Percentiles rank a stretch among this genome's conserved stretches.
phyloP scores from a whole-genome alignment of 2,329 filamentous ascomycete genomes.

The Penicillium sp. region DNA sequence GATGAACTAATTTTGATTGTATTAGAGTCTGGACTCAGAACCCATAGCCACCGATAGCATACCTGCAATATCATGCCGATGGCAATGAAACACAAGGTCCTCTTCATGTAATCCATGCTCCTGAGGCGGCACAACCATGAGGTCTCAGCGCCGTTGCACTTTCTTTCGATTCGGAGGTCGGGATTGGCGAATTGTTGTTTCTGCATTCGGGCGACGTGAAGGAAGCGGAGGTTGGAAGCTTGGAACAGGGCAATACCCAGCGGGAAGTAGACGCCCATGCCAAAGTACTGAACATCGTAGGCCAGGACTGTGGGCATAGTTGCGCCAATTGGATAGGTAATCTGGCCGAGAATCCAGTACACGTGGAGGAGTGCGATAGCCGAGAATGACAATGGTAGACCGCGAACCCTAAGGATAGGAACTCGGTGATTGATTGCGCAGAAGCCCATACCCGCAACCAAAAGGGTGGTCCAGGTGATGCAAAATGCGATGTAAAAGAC shows the following conservation, averaged over 20 bases:
- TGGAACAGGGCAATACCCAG: conserved; percentile 10
- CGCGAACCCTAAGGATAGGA: neutral
- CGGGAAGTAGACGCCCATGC: neutral
- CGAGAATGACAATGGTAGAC: neutral
- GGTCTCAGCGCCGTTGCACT: neutral
- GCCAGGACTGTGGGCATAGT: neutral
- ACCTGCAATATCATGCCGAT: conserved; percentile 1
- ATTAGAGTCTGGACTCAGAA: neutral
- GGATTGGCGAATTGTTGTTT: conserved; percentile 2
- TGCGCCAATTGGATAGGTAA: neutral
- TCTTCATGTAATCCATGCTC: conserved; percentile 10
- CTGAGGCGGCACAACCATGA: neutral
- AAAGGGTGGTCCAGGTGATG: conserved; percentile 4
- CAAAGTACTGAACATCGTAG: neutral
- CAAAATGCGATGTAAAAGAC: conserved; percentile 10
- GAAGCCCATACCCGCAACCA: neutral
- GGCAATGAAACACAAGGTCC: conserved; percentile 1
- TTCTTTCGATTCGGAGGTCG: neutral
- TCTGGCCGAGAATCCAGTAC: neutral
- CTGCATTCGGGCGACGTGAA: conserved; percentile 9
- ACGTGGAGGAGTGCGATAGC: neutral
- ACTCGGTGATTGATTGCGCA: neutral
- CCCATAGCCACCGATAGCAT: neutral
- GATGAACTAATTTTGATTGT: neutral
- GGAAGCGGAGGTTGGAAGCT: conserved; percentile 10